phyloP scores from a whole-genome alignment of 148 eudicot species.

The Vaccinium vitisidaea region DNA sequence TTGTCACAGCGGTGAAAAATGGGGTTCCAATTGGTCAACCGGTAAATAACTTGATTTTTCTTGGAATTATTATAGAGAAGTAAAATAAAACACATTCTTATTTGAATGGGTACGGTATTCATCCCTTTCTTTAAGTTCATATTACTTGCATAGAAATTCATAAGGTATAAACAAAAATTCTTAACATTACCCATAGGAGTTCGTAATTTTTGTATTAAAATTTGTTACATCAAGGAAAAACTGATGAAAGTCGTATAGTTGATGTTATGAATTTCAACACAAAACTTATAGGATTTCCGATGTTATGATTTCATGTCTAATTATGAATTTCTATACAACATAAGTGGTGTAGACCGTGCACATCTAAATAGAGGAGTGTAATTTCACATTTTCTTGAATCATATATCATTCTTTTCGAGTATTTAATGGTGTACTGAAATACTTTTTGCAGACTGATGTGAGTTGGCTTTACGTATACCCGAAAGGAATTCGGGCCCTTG shows the following conservation, averaged over 20 bases:
- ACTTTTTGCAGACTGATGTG: constrained; percentile 12
- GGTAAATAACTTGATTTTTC: background rate
- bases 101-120: no score
- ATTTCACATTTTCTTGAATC: background rate
- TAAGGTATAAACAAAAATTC: no score
- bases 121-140: background rate
- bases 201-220: no score
- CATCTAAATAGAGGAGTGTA: background rate
- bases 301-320: no score
- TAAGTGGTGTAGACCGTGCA: background rate
- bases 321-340: no score
- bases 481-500: constrained; percentile 2
- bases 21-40: constrained; percentile 21
- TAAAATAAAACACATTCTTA: no score
- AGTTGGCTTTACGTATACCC: constrained; percentile 16
- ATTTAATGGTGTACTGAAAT: background rate
- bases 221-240: no score
- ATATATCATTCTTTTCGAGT: background rate
- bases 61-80: background rate
- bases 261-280: no score
- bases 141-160: background rate
- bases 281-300: no score
- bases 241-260: no score
- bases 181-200: no score
- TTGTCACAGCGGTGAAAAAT: background rate